Base-by-base conservation (phyloP, 2,329 filamentous ascomycete genomes). In the Chaetomium globosum region DNA sequence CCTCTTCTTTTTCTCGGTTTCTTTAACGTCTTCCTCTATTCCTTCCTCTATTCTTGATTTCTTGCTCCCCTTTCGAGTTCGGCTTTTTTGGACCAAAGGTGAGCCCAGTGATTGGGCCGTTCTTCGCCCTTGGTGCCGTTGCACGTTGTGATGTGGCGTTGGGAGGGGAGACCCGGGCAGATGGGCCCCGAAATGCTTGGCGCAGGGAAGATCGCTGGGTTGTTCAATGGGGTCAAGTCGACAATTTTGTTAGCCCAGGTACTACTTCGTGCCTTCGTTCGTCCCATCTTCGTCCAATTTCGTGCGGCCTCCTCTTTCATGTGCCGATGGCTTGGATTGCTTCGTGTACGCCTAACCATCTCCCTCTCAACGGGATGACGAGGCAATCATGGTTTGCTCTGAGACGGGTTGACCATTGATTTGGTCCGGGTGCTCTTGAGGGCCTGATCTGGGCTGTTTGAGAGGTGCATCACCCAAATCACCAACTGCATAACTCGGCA, bases 61-160 rank as follows among this genome's bases (percentile, higher is more conserved):
- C 26, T 26, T 26, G 26, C 26, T 26, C 26, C 26, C 26, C 4
- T 26, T 26, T 26, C 26, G 26, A 26, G 26, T 26, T 26, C 26
- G 26, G 26, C 26, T 26, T 26, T 26, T 26, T 26, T 26, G 2
- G 26, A 26, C 26, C 26, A 26, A 26, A 26, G 26, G 26, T 26
- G 26, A 4, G 26, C 2, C 26, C 26, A 19, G 19, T n/a, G 19
- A 23, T 48, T 21, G 46, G 19, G 19, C 46, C 19, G 46, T 21
- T 12, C 46, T 48, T 48, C n/a, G 46, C 43, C 39, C 19, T 48
- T 48, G 43, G 13, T 8, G 43, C 46, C 46, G 46, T 48, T 48
- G 46, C 46, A 23, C 46, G n/a, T 48, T 23, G n/a, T 30, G 49
- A 28, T 52, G 49, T 52, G 49, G 49, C 49, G 49, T 52, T 52